Evolutionary conservation across 1,139 yeast genomes (phyloP).

Genomic region (Debaryomyces sp.): DNA sequence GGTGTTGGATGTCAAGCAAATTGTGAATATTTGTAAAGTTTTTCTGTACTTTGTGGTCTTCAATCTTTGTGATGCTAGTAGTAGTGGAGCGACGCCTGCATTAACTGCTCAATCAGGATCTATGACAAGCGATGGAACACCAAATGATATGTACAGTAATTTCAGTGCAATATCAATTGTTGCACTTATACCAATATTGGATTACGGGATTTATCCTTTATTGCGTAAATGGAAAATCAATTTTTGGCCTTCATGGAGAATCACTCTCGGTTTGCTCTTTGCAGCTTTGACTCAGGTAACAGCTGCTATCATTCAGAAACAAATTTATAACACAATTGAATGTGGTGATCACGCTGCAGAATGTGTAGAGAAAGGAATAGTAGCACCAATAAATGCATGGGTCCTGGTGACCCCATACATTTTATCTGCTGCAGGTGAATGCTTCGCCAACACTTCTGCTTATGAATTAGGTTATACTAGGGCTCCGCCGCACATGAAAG

Average conservation of each 20-base stretch:
- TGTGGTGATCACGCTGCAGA: conserved; percentile 48
- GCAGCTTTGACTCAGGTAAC: conserved; percentile 43
- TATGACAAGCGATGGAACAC: conserved; percentile 67
- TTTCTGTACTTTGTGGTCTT: conserved; percentile 65
- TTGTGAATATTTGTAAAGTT: conserved; percentile 61
- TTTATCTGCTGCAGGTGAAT: conserved; percentile 66
- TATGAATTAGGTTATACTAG: conserved; percentile 73
- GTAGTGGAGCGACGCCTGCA: conserved; percentile 55
- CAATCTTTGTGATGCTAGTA: conserved; percentile 62
- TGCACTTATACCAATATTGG: conserved; percentile 64
- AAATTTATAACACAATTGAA: conserved; percentile 37
- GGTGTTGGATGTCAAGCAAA: conserved; percentile 62
- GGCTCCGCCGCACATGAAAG: conserved; percentile 68
- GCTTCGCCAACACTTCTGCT: conserved; percentile 68
- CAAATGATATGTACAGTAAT: conserved; percentile 69
- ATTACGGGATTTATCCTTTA: conserved; percentile 59
- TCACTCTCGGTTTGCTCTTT: conserved; percentile 37
- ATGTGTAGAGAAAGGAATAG: conserved; percentile 47
- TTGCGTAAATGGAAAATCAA: conserved; percentile 49
- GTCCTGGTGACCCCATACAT: conserved; percentile 52
- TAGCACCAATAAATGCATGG: conserved; percentile 60
- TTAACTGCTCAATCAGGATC: conserved; percentile 69
- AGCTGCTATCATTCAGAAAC: conserved; percentile 42
- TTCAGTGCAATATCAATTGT: conserved; percentile 71
- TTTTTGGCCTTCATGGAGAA: conserved; percentile 41